Base-by-base conservation (phyloP, 2,329 filamentous ascomycete species). In the Diaporthe sp. region DNA sequence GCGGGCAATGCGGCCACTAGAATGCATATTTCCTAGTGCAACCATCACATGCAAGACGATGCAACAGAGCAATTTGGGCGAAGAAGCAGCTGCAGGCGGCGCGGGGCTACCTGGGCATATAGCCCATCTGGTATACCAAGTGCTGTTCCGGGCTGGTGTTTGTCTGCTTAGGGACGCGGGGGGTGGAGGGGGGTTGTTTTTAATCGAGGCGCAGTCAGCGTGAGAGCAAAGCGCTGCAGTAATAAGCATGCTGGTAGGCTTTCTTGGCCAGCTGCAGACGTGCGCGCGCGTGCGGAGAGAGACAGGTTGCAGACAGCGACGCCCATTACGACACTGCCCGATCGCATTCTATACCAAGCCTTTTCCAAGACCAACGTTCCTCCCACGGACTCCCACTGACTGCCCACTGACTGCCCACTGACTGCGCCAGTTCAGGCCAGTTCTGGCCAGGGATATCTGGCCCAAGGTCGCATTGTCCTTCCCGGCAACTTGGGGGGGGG, bases 401-500 rank as follows among this genome's bases (percentile, higher is more conserved):
- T 5, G 9, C n/a, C n/a, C 15, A 15, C 25, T 27, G 59, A 27
- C 58, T 39, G 37, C 9, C 59, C 37, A 63, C 6, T 44, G 58
- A 44, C 37, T 61, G 35, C 59, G 25, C 15, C 59, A 2, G 59
- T 13, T 19, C 13, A 59, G 44, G 44, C 19, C 44, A 22, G 3
- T 9, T 47, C 9, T 22, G 32, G 22, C 30, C 63, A 66, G 63
- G 63, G 63, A 66, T 66, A 51, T 27, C 63, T 22, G 32, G 63
- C 44, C n/a, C 44, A 51, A 66, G 63, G 63, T 66, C 63, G 44
- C 63, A 66, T 66, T 51, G 44, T 22, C 63, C 63, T 51, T 66
- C 63, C 63, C 63, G 63, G 63, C 44, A 66, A 66, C 44, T 66
- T 22, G 63, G 63, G 44, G 63, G 44, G 63, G 63, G 44, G 63